phyloP scores from a whole-genome alignment of 495 filamentous ascomycete species.

The Penicillium roqueforti region DNA sequence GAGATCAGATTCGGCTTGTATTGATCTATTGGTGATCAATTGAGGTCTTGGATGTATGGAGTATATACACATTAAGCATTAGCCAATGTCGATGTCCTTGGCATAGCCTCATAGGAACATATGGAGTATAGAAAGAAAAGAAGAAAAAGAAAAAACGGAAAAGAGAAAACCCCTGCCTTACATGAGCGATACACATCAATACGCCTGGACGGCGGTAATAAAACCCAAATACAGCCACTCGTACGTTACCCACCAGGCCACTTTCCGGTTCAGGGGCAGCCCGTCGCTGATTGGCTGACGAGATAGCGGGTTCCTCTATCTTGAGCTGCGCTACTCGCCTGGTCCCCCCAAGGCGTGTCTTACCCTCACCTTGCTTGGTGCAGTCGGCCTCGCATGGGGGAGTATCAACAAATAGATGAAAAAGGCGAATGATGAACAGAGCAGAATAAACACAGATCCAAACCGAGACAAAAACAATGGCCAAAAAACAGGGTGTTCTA shows the following conservation, averaged over 20 bases:
- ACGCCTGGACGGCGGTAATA: neutral
- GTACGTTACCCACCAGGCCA: neutral
- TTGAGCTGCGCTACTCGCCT: conserved; percentile 26
- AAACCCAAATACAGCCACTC: conserved; percentile 11
- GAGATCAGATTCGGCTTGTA: neutral
- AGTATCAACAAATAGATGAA: neutral
- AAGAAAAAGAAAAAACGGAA: neutral
- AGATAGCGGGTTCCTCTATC: conserved; percentile 24
- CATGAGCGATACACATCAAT: neutral
- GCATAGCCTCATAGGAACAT: too few species aligned
- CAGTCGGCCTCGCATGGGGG: neutral
- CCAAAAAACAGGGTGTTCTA: neutral
- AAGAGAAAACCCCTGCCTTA: neutral
- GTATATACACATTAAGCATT: conserved; percentile 7
- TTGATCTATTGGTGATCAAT: neutral
- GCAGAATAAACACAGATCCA: neutral
- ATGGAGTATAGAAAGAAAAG: too few species aligned
- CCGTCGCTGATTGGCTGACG: conserved; percentile 18
- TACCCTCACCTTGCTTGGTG: conserved; percentile 14
- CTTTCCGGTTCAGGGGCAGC: conserved; percentile 24
- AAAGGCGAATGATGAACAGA: neutral
- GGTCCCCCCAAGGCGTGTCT: conserved; percentile 1
- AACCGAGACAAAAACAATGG: neutral
- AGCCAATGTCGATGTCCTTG: neutral
- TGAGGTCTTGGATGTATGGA: neutral